phyloP scores from a whole-genome alignment of 2,329 filamentous ascomycete genomes.

The Tricladium varicosporioides region DNA sequence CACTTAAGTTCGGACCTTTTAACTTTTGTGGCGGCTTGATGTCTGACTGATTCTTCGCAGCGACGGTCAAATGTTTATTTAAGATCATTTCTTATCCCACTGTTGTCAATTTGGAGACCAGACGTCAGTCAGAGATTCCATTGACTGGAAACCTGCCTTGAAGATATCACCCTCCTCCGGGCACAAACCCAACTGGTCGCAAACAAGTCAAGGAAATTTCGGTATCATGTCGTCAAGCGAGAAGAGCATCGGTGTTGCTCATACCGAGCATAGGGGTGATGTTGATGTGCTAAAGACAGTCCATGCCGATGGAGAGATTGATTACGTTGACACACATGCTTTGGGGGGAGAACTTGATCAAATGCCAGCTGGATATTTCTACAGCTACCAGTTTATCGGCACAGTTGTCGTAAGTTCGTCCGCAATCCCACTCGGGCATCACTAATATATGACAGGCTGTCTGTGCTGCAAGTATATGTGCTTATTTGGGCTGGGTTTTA shows the following conservation, averaged over 20 bases:
- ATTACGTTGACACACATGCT: slow-evolving; percentile 41
- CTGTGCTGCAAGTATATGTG: slow-evolving; percentile 3
- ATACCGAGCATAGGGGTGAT: not conserved
- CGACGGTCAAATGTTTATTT: not conserved
- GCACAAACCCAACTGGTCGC: not conserved
- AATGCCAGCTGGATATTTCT: slow-evolving; percentile 43
- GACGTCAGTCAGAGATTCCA: not conserved
- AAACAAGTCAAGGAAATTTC: not conserved
- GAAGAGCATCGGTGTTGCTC: not conserved
- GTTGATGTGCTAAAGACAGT: slow-evolving; percentile 14
- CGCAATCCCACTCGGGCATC: not conserved
- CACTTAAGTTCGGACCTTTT: not conserved
- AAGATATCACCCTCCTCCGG: not conserved
- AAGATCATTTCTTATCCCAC: not conserved
- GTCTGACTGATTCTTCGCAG: no score
- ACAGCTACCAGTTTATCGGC: slow-evolving; percentile 40
- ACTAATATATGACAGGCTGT: not conserved
- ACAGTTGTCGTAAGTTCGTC: slow-evolving; percentile 35
- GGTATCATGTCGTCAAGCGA: not conserved
- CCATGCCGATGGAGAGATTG: slow-evolving; percentile 42
- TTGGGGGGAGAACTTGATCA: slow-evolving; percentile 41
- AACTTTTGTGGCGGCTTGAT: no score
- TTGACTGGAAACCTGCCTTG: not conserved
- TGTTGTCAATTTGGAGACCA: no score
- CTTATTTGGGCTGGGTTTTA: slow-evolving; percentile 2